Evolutionary conservation across 2,329 filamentous ascomycete genomes (phyloP).

Genomic region (Juglanconis oblonga): DNA sequence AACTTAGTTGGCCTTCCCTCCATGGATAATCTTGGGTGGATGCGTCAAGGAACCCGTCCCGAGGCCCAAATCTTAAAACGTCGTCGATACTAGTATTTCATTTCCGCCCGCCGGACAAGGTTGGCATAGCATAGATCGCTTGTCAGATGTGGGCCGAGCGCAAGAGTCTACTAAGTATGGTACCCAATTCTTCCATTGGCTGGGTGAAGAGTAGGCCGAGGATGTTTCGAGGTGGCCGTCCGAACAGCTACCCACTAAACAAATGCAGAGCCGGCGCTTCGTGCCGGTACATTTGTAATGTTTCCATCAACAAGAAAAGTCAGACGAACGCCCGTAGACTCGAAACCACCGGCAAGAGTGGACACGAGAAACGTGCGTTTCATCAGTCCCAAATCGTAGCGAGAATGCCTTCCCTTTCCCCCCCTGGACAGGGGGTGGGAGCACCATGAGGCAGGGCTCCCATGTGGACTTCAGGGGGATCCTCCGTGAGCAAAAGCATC

Average conservation of each 20-base stretch:
- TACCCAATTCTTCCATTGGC: no score
- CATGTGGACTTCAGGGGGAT: not conserved
- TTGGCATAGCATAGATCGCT: not conserved
- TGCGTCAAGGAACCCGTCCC: not conserved
- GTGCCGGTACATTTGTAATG: not conserved
- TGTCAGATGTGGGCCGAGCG: not conserved
- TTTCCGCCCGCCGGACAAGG: not conserved
- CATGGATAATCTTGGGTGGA: no score
- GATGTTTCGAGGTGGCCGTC: not conserved
- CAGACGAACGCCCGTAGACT: not conserved
- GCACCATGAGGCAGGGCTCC: not conserved
- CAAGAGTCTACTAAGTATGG: not conserved
- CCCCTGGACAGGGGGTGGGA: not conserved
- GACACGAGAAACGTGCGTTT: slow-evolving; percentile 20
- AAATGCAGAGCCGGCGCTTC: not conserved
- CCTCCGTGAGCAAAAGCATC: not conserved
- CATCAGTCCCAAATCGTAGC: slow-evolving; percentile 9
- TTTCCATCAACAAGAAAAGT: not conserved
- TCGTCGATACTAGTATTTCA: not conserved
- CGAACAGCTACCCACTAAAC: not conserved
- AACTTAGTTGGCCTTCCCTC: no score
- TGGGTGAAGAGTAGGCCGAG: no score
- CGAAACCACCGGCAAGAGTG: slow-evolving; percentile 14
- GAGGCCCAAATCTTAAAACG: not conserved
- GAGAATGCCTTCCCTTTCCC: not conserved